Conservation (phyloP, 2,329 filamentous ascomycete species). For the Lojkania enalia region DNA sequence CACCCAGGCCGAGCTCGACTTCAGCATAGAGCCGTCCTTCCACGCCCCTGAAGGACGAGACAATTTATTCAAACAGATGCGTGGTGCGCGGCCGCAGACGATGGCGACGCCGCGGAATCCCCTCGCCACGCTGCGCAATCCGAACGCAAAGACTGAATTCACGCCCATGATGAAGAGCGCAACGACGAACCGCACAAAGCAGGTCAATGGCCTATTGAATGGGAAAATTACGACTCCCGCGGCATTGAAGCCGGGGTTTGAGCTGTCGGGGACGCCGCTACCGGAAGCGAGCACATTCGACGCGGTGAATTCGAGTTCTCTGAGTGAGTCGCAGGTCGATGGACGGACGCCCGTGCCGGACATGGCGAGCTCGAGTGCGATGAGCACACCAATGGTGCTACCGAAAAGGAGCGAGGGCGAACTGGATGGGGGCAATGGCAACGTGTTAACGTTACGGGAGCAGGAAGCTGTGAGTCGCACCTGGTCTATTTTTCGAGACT, state of each 20-base stretch:
- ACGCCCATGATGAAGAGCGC: conserved; percentile 88
- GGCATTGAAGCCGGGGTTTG: conserved; percentile 62
- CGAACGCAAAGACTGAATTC: conserved; percentile 71
- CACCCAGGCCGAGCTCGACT: conserved; percentile 67
- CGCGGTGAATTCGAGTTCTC: conserved; percentile 46
- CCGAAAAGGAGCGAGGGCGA: conserved; percentile 67
- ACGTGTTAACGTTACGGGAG: conserved; percentile 87
- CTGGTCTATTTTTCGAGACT: not conserved
- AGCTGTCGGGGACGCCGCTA: conserved; percentile 73
- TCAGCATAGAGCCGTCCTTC: conserved; percentile 87
- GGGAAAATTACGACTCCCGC: conserved; percentile 63
- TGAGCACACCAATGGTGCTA: conserved; percentile 78
- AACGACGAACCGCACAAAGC: conserved; percentile 65
- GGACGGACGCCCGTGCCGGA: conserved; percentile 76
- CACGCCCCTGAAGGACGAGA: conserved; percentile 71
- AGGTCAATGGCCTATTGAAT: conserved; percentile 45
- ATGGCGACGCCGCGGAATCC: conserved; percentile 75
- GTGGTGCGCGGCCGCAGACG: conserved; percentile 51
- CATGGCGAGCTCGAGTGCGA: conserved; percentile 73
- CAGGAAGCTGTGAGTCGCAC: conserved; percentile 74
- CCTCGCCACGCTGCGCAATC: conserved; percentile 62
- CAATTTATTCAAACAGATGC: conserved; percentile 75
- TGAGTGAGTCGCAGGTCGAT: conserved; percentile 58
- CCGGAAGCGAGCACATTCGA: conserved; percentile 71
- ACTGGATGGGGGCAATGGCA: conserved; percentile 81